A percentile compares a stretch with the other conserved stretches of the same genome.
phyloP scores from a whole-genome alignment of 495 filamentous ascomycete species.

The Articulospora tetracladia region DNA sequence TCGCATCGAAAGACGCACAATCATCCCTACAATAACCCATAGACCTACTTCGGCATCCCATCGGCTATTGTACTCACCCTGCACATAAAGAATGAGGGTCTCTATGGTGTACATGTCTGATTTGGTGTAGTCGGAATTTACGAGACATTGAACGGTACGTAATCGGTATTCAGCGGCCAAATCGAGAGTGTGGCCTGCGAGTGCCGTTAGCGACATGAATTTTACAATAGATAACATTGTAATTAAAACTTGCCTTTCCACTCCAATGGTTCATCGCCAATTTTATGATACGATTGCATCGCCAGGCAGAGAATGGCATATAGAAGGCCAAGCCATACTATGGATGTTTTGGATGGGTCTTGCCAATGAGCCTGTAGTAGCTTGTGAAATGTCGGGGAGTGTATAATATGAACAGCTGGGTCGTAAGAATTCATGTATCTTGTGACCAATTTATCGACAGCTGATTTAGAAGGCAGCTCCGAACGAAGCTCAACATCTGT shows the following conservation, averaged over 20 bases:
- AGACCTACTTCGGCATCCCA: constrained; percentile 78
- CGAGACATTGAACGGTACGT: constrained; percentile 81
- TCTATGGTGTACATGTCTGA: constrained; percentile 85
- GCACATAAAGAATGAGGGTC: constrained; percentile 78
- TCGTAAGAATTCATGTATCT: constrained; percentile 61
- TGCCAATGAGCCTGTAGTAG: constrained; percentile 88
- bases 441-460: constrained; percentile 76
- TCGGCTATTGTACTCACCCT: constrained; percentile 73
- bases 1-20: constrained; percentile 81
- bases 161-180: constrained; percentile 76
- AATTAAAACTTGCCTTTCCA: constrained; percentile 48
- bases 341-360: constrained; percentile 70
- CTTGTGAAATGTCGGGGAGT: constrained; percentile 80
- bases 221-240: neutral
- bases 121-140: constrained; percentile 86
- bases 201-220: neutral
- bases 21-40: constrained; percentile 77
- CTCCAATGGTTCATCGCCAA: constrained; percentile 89
- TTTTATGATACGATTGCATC: constrained; percentile 84
- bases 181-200: constrained; percentile 59
- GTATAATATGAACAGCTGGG: constrained; percentile 65
- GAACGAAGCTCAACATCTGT: constrained; percentile 72
- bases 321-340: constrained; percentile 87
- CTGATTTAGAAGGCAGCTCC: constrained; percentile 73
- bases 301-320: constrained; percentile 87